A percentile compares a stretch with the other conserved stretches of the same genome.
phyloP scores from a whole-genome alignment of 129 eudicot species.

The Centella asiatica region DNA sequence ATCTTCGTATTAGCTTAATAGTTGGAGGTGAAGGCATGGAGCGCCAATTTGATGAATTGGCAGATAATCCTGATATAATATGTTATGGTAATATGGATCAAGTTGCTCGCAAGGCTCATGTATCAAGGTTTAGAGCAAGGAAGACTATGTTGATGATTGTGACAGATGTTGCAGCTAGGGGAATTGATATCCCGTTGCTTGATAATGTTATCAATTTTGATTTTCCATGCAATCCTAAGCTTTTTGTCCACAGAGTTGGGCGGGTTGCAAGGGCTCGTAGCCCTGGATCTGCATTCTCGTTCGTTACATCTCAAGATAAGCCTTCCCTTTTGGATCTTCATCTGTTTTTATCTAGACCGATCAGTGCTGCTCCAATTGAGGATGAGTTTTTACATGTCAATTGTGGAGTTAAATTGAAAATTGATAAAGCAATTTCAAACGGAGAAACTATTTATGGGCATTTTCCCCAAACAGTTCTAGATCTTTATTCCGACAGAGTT shows the following conservation, averaged over 20 bases:
- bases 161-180: slow-evolving; percentile 89
- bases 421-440: slow-evolving; percentile 49
- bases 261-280: slow-evolving; percentile 87
- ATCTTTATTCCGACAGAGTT: slow-evolving; percentile 72
- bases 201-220: slow-evolving; percentile 89
- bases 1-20: slow-evolving; percentile 66
- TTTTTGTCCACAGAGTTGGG: slow-evolving; percentile 84
- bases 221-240: slow-evolving; percentile 76
- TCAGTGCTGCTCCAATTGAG: slow-evolving; percentile 73
- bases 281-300: slow-evolving; percentile 78
- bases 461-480: slow-evolving; percentile 69
- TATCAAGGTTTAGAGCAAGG: slow-evolving; percentile 59
- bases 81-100: slow-evolving; percentile 93
- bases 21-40: slow-evolving; percentile 97
- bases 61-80: slow-evolving; percentile 78
- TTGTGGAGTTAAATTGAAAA: slow-evolving; percentile 36
- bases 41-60: slow-evolving; percentile 76
- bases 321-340: slow-evolving; percentile 68
- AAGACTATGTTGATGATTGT: slow-evolving; percentile 76
- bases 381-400: slow-evolving; percentile 57
- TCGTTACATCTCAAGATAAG: slow-evolving; percentile 78
- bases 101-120: slow-evolving; percentile 66
- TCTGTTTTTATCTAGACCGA: slow-evolving; percentile 72
- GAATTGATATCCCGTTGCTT: slow-evolving; percentile 82
- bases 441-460: slow-evolving; percentile 81